These are phyloP conservation scores for Tricholoma matsutake DNA, from an alignment of 768 basidiomycete species.

Conservation along the genomic window DNA sequence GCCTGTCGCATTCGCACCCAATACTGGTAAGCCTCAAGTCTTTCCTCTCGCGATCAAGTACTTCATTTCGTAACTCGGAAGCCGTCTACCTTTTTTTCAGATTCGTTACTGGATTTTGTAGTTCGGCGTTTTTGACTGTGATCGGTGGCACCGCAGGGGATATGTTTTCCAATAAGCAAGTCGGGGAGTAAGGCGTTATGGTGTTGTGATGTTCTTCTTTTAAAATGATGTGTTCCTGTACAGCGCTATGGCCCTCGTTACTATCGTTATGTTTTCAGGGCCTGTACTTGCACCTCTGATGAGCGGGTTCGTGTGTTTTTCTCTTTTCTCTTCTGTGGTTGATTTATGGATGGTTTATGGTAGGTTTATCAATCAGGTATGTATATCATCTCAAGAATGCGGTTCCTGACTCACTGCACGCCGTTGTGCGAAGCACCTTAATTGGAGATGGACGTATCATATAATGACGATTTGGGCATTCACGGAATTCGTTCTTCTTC, in stretches of 20 bases:
- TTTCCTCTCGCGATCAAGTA: background rate
- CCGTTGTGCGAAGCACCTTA: conserved; percentile 36
- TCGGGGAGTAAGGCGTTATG: no score
- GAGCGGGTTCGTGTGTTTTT: conserved; percentile 53
- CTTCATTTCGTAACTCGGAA: conserved; percentile 12
- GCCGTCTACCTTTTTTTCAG: conserved; percentile 60
- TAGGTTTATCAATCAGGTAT: conserved; percentile 63
- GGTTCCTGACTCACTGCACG: no score
- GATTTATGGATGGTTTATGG: conserved; percentile 18
- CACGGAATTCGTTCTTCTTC: conserved; percentile 44
- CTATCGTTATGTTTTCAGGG: conserved; percentile 50
- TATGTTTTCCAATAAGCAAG: conserved; percentile 45
- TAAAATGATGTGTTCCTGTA: conserved; percentile 8
- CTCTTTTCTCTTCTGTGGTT: background rate
- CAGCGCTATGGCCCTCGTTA: conserved; percentile 54
- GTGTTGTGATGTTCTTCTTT: conserved; percentile 53
- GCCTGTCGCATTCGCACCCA: conserved; percentile 70
- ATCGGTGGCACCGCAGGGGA: conserved; percentile 57
- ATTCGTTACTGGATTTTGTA: conserved; percentile 52
- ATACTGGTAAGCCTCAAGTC: conserved; percentile 45
- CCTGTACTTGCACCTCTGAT: conserved; percentile 56
- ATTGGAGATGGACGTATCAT: conserved; percentile 81
- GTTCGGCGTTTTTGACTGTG: conserved; percentile 52
- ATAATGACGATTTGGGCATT: conserved; percentile 68
- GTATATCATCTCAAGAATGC: no score